These are phyloP conservation scores for Collybia sordida DNA, from an alignment of 768 basidiomycete genomes.

Conservation along the genomic window DNA sequence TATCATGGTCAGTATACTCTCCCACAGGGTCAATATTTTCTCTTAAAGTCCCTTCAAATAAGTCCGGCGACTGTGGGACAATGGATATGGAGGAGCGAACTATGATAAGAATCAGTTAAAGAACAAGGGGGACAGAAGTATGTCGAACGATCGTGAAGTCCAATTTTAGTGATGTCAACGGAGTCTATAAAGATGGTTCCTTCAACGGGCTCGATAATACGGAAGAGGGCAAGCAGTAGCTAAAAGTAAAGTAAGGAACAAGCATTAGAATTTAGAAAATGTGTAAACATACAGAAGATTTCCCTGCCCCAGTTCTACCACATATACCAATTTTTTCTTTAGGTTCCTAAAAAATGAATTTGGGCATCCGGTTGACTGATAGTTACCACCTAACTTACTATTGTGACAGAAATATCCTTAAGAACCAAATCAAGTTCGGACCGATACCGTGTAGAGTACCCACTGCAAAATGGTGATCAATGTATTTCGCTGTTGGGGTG, in stretches of 20 bases:
- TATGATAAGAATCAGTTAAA: constrained; percentile 22
- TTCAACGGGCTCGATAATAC: constrained; percentile 68
- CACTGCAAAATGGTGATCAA: constrained; percentile 30
- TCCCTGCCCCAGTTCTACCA: constrained; percentile 80
- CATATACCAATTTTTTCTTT: constrained; percentile 90
- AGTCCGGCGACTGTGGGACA: constrained; percentile 77
- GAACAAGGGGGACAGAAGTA: constrained; percentile 2
- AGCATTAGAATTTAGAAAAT: not conserved
- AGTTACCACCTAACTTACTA: constrained; percentile 42
- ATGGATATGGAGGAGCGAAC: constrained; percentile 82
- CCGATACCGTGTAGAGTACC: constrained; percentile 79
- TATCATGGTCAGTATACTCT: constrained; percentile 69
- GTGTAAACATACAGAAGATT: constrained; percentile 58
- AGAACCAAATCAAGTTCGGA: constrained; percentile 78
- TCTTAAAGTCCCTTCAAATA: constrained; percentile 73
- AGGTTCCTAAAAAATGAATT: constrained; percentile 47
- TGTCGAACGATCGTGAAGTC: constrained; percentile 65
- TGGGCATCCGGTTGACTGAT: not conserved
- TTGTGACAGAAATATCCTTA: constrained; percentile 67
- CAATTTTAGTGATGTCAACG: constrained; percentile 74
- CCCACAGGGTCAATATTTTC: constrained; percentile 91
- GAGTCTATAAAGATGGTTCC: constrained; percentile 75
- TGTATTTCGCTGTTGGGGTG: not conserved
- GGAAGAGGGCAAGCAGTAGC: constrained; percentile 72
- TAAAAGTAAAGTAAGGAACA: constrained; percentile 17